Conservation (phyloP, 78 protist species). For the Dictyostelium intermedium region DNA sequence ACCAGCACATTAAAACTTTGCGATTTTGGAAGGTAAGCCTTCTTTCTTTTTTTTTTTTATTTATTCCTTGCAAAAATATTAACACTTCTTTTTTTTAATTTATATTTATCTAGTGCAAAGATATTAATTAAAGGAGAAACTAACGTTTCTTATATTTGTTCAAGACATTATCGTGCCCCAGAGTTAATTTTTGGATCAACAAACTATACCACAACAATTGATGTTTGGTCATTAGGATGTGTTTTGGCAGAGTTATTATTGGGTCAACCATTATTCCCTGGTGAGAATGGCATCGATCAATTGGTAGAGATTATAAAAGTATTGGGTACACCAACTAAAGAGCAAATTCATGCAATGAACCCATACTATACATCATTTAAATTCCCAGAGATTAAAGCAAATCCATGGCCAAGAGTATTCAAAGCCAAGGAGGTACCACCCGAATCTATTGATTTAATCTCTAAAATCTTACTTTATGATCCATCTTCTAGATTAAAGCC, state of each 20-base stretch:
- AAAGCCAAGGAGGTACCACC: conserved; percentile 68
- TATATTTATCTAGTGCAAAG: conserved; percentile 91
- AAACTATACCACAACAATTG: conserved; percentile 96
- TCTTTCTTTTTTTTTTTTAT: background rate
- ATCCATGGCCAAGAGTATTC: conserved; percentile 93
- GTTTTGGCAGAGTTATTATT: conserved; percentile 96
- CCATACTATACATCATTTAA: conserved; percentile 92
- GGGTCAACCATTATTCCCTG: conserved; percentile 97
- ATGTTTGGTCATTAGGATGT: conserved; percentile 95
- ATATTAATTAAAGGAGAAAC: conserved; percentile 94
- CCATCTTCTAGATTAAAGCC: conserved; percentile 89
- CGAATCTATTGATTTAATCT: conserved; percentile 89
- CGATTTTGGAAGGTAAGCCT: conserved; percentile 96
- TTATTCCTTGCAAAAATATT: background rate
- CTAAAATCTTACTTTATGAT: conserved; percentile 87
- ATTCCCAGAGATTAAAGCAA: conserved; percentile 94
- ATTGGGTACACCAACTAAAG: conserved; percentile 95
- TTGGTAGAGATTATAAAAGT: conserved; percentile 99
- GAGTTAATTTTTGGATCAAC: conserved; percentile 99
- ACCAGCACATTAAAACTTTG: conserved; percentile 95
- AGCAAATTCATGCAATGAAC: conserved; percentile 95
- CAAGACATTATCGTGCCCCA: conserved; percentile 99
- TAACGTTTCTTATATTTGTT: conserved; percentile 99
- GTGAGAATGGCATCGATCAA: conserved; percentile 97
- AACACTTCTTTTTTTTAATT: background rate